Evolutionary conservation across 1,284 basidiomycete genomes (phyloP), one percentile per base, ranked within the genome.

Genomic region (Moesziomyces sp.): DNA sequence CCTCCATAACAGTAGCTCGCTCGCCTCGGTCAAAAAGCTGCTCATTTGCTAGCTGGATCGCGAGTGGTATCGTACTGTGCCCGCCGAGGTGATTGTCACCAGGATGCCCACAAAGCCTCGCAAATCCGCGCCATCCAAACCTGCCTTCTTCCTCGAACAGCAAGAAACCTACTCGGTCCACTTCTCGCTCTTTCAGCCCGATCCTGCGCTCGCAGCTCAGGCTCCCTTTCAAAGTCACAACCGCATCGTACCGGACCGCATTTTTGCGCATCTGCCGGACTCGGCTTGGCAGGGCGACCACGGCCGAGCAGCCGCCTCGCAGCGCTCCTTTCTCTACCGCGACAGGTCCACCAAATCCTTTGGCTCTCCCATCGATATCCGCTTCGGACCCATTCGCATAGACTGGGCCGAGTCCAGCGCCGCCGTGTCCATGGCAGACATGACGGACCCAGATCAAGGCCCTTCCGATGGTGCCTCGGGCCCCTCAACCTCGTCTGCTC

Each of bases 381-480:
- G 77, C 14, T 74, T 78, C 26, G 77, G 77, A 3, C 77, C 77
- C 16, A 63, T 78, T n/a, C 58, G 56, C 44, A 60, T 78, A 54
- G 77, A 77, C 44, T 78, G 74, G 74, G 77, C 71, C n/a, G 74
- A 78, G 6, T 46, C 61, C 0, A 46, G 35, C 7, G 11, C 13
- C 3, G 14, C 18, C 13, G 14, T 18, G 2, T n/a, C 40, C 0
- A 68, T 66, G 58, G 23, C 42, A 10, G 45, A 57, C 43, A 55
- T 26, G 55, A 46, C 2, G 34, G 46, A 34, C 50, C 58, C 13
- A 55, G 55, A 43, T 61, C 52, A 7, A 18, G 30, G 45, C 6
- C 28, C 58, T 5, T 57, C 46, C 13, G 43, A 48, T 21, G 46
- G 54, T 10, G 49, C 44, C 24, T 46, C 58, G 34, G 40, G 38